Conservation (phyloP, 305 asterid species). For the Solanum chacoense region DNA sequence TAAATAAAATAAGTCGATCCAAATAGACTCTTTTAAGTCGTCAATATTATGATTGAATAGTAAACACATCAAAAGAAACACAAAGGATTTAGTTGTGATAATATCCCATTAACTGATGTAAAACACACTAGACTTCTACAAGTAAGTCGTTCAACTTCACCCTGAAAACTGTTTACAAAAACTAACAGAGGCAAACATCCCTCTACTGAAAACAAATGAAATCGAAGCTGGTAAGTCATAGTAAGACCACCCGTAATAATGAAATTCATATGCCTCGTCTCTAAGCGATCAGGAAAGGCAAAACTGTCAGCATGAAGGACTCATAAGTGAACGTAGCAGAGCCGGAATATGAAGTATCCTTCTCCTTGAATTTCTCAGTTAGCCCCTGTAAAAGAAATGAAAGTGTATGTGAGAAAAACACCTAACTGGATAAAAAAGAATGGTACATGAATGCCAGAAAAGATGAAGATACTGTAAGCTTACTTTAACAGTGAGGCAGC, state of each 20-base stretch:
- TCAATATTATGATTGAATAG: background rate
- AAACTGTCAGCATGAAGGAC: constrained; percentile 79
- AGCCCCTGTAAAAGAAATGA: constrained; percentile 48
- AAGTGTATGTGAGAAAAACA: background rate
- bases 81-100: background rate
- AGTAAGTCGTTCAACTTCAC: background rate
- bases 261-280: background rate
- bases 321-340: constrained; percentile 83
- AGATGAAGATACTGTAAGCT: background rate
- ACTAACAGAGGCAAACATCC: background rate
- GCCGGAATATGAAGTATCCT: constrained; percentile 65
- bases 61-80: background rate
- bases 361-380: constrained; percentile 96
- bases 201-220: background rate
- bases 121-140: background rate
- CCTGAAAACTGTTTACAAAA: background rate
- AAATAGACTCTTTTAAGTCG: background rate
- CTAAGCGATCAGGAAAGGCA: constrained; percentile 87
- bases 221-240: background rate
- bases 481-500: constrained; percentile 96
- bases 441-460: background rate
- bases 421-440: background rate
- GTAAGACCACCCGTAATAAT: background rate
- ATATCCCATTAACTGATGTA: background rate
- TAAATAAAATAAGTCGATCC: background rate